These are phyloP conservation scores for Tulasnella sp. DNA, from an alignment of 768 basidiomycete species.

Conservation along the genomic window DNA sequence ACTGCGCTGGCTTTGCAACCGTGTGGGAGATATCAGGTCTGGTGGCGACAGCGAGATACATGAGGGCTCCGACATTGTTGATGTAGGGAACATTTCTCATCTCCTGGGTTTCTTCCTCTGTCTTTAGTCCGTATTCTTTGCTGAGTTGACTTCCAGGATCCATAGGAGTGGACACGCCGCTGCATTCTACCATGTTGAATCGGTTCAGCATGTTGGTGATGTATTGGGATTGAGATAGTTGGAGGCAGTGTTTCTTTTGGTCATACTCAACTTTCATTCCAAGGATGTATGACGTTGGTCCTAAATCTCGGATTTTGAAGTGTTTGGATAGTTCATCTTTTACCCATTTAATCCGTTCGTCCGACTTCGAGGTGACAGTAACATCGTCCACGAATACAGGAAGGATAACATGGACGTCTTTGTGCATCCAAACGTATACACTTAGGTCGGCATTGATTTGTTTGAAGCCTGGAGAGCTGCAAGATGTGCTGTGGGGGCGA, in stretches of 20 bases:
- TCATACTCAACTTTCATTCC: no score
- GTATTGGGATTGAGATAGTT: no score
- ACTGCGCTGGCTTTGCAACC: constrained; percentile 18
- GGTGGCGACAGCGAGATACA: constrained; percentile 21
- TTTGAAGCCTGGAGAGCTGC: constrained; percentile 26
- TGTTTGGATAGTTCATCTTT: background rate
- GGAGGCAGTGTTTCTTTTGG: no score
- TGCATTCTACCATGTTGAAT: background rate
- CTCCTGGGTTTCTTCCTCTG: background rate
- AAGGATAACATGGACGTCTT: no score
- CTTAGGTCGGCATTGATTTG: background rate
- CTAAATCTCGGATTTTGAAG: constrained; percentile 2
- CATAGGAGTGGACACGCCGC: background rate
- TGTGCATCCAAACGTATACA: no score
- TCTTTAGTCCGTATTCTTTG: constrained; percentile 3
- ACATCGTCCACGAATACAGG: constrained; percentile 28
- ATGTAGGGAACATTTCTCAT: constrained; percentile 12
- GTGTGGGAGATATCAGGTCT: constrained; percentile 23
- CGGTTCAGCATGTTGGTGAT: no score
- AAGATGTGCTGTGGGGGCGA: no score
- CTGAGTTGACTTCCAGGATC: background rate
- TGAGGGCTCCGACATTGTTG: constrained; percentile 21
- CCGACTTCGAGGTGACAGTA: background rate
- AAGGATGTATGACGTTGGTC: background rate
- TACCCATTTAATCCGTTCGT: background rate